Percentiles rank a stretch among this genome's conserved stretches.
Conservation (phyloP, 23 red algal genomes). For the Gracilaria caudata region DNA sequence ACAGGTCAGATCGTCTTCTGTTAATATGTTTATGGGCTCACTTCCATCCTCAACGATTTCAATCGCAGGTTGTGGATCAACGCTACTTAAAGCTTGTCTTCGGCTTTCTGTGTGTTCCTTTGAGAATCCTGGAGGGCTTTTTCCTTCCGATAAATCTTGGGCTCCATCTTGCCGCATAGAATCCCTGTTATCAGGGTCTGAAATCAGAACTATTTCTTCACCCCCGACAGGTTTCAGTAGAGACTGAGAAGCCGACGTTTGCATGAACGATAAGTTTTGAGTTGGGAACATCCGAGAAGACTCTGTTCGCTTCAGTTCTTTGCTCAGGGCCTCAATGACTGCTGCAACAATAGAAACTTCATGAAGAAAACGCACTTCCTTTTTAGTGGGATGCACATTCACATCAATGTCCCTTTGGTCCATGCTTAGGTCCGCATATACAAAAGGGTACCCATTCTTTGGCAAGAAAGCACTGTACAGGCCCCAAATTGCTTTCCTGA, state of each 20-base stretch:
- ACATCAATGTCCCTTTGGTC: slow-evolving; percentile 80
- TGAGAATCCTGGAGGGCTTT: neutral
- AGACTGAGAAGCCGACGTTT: neutral
- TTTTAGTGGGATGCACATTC: slow-evolving; percentile 93
- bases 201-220: too few relatives aligned
- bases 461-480: slow-evolving; percentile 64
- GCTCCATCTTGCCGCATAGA: neutral
- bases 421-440: slow-evolving; percentile 81
- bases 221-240: neutral
- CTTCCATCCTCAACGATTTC: neutral
- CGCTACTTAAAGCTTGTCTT: neutral
- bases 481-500: slow-evolving; percentile 78
- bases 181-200: neutral
- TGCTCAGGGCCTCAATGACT: slow-evolving; percentile 35
- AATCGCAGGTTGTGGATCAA: too few relatives aligned
- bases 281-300: slow-evolving; percentile 71
- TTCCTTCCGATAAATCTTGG: neutral
- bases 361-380: slow-evolving; percentile 90
- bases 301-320: slow-evolving; percentile 43
- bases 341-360: slow-evolving; percentile 53
- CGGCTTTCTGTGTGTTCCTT: neutral
- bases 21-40: neutral
- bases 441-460: slow-evolving; percentile 83
- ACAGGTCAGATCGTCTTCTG: neutral
- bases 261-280: neutral